Percentiles rank a stretch among this genome's conserved stretches.
Conservation (phyloP, 208 protist species). For the Crithidia bombi region DNA sequence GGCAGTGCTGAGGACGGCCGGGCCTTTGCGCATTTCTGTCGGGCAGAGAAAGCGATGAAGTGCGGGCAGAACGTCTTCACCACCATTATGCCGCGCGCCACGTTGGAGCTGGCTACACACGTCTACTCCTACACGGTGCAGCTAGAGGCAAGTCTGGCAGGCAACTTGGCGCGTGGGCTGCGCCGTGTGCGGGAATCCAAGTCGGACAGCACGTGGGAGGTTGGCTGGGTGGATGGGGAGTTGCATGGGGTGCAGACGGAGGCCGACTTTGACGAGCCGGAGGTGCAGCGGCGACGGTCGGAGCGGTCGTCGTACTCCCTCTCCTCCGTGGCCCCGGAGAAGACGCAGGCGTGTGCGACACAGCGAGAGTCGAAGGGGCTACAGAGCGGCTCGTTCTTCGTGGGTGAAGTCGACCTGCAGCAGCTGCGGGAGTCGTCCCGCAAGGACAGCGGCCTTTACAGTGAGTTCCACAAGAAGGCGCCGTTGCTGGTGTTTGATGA, state of each 20-base stretch:
- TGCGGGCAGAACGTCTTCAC: slow-evolving; percentile 77
- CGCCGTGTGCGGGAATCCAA: slow-evolving; percentile 65
- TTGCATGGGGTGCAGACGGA: slow-evolving; percentile 39
- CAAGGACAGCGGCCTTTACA: slow-evolving; percentile 59
- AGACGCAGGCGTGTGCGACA: slow-evolving; percentile 62
- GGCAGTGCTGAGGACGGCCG: slow-evolving; percentile 59
- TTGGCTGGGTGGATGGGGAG: slow-evolving; percentile 84
- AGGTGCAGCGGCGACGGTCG: slow-evolving; percentile 32
- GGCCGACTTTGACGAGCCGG: slow-evolving; percentile 28
- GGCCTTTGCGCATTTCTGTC: slow-evolving; percentile 69
- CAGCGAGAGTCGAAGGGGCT: slow-evolving; percentile 56
- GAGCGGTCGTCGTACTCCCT: slow-evolving; percentile 52
- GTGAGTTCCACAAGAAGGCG: slow-evolving; percentile 77
- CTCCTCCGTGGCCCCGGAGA: slow-evolving; percentile 42
- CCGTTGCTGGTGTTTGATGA: slow-evolving; percentile 85
- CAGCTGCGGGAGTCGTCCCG: slow-evolving; percentile 59
- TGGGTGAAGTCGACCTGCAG: slow-evolving; percentile 75
- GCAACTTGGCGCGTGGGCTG: slow-evolving; percentile 46
- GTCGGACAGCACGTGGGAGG: slow-evolving; percentile 80
- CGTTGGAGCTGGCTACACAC: slow-evolving; percentile 80
- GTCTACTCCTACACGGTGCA: slow-evolving; percentile 86
- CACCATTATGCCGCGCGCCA: slow-evolving; percentile 20
- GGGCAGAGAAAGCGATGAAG: slow-evolving; percentile 76
- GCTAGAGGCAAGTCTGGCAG: slow-evolving; percentile 65
- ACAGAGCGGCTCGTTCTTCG: slow-evolving; percentile 84